Conservation (phyloP, 108 stramenopile species). For the Craspedostauros australis region DNA sequence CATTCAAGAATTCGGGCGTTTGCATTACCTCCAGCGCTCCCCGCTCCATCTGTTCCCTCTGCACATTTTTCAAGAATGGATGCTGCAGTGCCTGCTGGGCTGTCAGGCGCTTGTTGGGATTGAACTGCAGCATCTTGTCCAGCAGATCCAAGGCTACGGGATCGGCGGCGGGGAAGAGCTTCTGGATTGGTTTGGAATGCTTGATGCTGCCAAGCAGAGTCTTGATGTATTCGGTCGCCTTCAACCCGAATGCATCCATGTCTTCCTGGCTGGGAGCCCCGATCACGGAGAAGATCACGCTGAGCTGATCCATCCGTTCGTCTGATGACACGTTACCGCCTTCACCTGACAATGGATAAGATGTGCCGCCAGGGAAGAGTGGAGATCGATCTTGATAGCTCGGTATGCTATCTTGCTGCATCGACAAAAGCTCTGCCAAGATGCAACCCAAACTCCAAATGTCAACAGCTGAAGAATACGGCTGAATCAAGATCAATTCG, state of each 20-base stretch:
- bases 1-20: slow-evolving; percentile 68
- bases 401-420: slow-evolving; percentile 92
- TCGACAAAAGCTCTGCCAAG: slow-evolving; percentile 81
- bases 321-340: slow-evolving; percentile 23
- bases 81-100: slow-evolving; percentile 93
- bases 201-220: slow-evolving; percentile 46
- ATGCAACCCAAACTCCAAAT: slow-evolving; percentile 96
- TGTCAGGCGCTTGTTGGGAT: slow-evolving; percentile 84
- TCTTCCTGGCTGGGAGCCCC: slow-evolving; percentile 89
- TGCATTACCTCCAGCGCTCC: slow-evolving; percentile 39
- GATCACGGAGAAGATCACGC: slow-evolving; percentile 94
- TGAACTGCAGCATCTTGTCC: slow-evolving; percentile 89
- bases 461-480: slow-evolving; percentile 95
- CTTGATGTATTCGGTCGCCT: slow-evolving; percentile 74
- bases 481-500: slow-evolving; percentile 93
- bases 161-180: slow-evolving; percentile 72
- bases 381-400: slow-evolving; percentile 86
- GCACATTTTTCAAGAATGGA: slow-evolving; percentile 73
- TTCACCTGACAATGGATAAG: slow-evolving; percentile 91
- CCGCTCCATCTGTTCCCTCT: slow-evolving; percentile 56
- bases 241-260: slow-evolving; percentile 62
- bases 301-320: slow-evolving; percentile 91
- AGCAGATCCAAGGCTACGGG: slow-evolving; percentile 83
- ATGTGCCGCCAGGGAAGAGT: slow-evolving; percentile 95
- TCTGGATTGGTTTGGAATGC: slow-evolving; percentile 44